These are phyloP conservation scores for Carallia pectinifolia DNA, from an alignment of 345 rosid genomes.

Conservation along the genomic window DNA sequence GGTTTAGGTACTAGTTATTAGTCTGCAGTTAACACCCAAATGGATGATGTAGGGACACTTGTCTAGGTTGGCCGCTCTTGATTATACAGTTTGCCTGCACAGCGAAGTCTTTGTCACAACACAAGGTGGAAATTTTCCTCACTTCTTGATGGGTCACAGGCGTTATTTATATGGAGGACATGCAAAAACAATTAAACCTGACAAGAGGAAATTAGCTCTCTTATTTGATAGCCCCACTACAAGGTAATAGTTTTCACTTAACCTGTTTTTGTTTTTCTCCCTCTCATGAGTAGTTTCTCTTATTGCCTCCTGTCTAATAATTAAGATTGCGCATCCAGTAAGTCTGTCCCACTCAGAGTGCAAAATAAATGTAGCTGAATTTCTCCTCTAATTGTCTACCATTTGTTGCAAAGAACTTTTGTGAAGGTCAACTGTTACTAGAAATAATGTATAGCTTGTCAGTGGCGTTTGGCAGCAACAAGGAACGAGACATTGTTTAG, in stretches of 20 bases:
- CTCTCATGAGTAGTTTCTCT: no score
- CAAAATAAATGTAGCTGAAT: no score
- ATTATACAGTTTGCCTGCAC: slow-evolving; percentile 87
- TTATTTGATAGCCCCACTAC: slow-evolving; percentile 75
- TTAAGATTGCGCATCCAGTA: no score
- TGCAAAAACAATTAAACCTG: slow-evolving; percentile 84
- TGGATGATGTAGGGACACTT: slow-evolving; percentile 67
- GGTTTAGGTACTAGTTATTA: not conserved
- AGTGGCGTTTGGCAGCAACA: no score
- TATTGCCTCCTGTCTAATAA: no score
- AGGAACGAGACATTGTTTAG: no score
- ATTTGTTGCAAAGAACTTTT: no score
- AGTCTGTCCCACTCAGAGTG: no score
- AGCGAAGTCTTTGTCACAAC: slow-evolving; percentile 95
- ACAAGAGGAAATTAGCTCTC: slow-evolving; percentile 81
- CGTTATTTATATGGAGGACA: slow-evolving; percentile 90
- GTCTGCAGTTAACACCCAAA: slow-evolving; percentile 15
- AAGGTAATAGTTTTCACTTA: slow-evolving; percentile 43
- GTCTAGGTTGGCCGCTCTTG: slow-evolving; percentile 94
- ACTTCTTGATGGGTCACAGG: slow-evolving; percentile 93
- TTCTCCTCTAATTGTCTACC: no score
- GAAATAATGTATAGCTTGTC: no score
- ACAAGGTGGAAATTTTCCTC: slow-evolving; percentile 99
- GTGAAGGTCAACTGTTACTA: no score
- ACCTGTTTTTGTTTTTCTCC: no score